phyloP scores from a whole-genome alignment of 1,284 basidiomycete species.

The Cryptococcus sp. region DNA sequence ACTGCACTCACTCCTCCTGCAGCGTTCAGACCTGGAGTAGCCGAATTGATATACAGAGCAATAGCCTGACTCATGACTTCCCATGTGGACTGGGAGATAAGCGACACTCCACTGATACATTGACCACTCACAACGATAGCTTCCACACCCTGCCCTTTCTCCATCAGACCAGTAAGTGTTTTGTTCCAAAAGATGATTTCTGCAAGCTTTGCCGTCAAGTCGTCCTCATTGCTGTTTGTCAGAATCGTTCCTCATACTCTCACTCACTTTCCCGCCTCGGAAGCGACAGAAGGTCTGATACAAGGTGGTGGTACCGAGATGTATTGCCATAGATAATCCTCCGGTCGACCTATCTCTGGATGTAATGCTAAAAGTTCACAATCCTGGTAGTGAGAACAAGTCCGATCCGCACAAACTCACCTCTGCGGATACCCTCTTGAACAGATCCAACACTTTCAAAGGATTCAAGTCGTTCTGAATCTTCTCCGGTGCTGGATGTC shows the following conservation, averaged over 20 bases:
- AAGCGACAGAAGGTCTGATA: slow-evolving; percentile 93
- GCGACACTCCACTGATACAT: neutral
- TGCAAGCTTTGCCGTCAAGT: slow-evolving; percentile 93
- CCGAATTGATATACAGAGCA: slow-evolving; percentile 98
- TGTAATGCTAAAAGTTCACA: slow-evolving; percentile 90
- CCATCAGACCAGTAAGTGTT: slow-evolving; percentile 83
- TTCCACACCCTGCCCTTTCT: slow-evolving; percentile 79
- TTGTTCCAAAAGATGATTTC: slow-evolving; percentile 97
- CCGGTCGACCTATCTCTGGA: slow-evolving; percentile 84
- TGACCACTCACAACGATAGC: slow-evolving; percentile 70
- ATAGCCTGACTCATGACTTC: slow-evolving; percentile 92
- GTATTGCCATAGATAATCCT: slow-evolving; percentile 99
- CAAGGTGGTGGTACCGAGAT: slow-evolving; percentile 97
- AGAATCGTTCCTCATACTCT: neutral
- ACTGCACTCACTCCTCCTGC: neutral
- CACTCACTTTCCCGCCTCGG: slow-evolving; percentile 73
- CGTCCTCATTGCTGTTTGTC: slow-evolving; percentile 84
- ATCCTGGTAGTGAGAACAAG: slow-evolving; percentile 57
- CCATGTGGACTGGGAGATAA: slow-evolving; percentile 71
- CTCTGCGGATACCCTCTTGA: slow-evolving; percentile 88
- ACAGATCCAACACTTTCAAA: slow-evolving; percentile 86
- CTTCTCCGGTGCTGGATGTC: slow-evolving; percentile 78
- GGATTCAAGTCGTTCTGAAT: slow-evolving; percentile 94
- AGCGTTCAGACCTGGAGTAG: slow-evolving; percentile 68
- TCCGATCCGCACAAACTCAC: slow-evolving; percentile 47